Base-by-base conservation (phyloP, 768 basidiomycete species). In the Suillus variegatus region DNA sequence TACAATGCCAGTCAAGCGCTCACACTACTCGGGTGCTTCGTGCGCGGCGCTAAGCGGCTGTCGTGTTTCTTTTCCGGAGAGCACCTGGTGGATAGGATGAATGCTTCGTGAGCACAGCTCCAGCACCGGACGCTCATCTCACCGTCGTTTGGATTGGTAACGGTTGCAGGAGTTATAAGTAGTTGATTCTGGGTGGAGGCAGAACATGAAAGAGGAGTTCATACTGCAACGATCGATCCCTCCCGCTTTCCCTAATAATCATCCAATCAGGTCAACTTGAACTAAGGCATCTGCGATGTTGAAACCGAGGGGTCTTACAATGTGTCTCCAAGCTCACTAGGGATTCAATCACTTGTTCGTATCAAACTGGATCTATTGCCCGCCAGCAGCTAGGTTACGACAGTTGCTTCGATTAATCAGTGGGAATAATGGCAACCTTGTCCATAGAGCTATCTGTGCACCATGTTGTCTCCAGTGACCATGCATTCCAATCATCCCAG, bases 21-120 rank as follows among this genome's bases (percentile, higher is more conserved):
- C 22, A 22, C n/a, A 5, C 22, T 22, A 49, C 10, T 22, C 74
- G 9, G 63, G 38, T 5, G 63, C 66, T 18, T 64, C 67, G 5
- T 65, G 70, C 20, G 71, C 56, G 14, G 71, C 64, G 13, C 64
- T 77, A 3, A 71, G 74, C 1, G 71, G 72, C 2, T 58, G 69
- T 22, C 69, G 1, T 36, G 36, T 36, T 36, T 36, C 36, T 36
- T 9, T 36, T 36, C 36, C 9, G 16, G 18, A 25, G 25, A 49
- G 22, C 40, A 58, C 25, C 25, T 20, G 18, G 36, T 25, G 2
- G 57, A 9, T 56, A 65, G 4, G 71, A 69, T 63, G 77, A 40
- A 40, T 40, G 25, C 56, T 6, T 40, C 4, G n/a, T 40, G 16
- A 38, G 56, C 22, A 22, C 38, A 58, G 38, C 56, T 58, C 38